These are phyloP conservation scores for Pistacia integerrima DNA, from an alignment of 345 rosid species.

Conservation along the genomic window DNA sequence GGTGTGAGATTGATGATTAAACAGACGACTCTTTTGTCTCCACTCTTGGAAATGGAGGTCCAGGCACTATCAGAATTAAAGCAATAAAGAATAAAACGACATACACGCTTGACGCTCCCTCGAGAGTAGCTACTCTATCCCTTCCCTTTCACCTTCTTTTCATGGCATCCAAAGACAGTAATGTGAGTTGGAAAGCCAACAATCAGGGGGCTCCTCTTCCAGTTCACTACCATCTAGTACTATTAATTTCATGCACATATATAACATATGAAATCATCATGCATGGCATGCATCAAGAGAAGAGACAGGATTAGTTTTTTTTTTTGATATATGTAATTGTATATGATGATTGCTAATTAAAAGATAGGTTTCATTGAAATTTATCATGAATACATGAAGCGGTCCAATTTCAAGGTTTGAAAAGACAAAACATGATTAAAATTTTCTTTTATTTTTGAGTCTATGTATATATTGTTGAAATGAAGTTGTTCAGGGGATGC, in stretches of 20 bases:
- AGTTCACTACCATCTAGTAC: not conserved
- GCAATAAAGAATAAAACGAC: slow-evolving; percentile 36
- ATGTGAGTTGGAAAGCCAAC: slow-evolving; percentile 50
- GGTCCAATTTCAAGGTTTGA: not conserved
- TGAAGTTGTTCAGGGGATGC: not conserved
- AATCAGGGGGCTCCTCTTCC: not conserved
- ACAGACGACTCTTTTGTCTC: slow-evolving; percentile 46
- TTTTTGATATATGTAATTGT: too few species aligned
- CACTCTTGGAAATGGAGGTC: slow-evolving; percentile 38
- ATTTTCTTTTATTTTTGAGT: too few species aligned
- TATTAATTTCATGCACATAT: not conserved
- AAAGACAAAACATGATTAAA: slow-evolving; percentile 25
- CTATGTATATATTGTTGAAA: not conserved
- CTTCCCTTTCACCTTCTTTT: slow-evolving; percentile 39
- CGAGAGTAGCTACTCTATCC: slow-evolving; percentile 36
- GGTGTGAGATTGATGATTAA: slow-evolving; percentile 36
- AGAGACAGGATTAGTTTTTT: too few species aligned
- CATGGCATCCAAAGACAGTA: slow-evolving; percentile 52
- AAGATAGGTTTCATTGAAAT: too few species aligned
- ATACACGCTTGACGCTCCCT: slow-evolving; percentile 47
- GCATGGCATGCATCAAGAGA: not conserved
- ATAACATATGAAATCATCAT: too few species aligned
- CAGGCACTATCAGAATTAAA: slow-evolving; percentile 33
- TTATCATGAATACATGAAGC: too few species aligned
- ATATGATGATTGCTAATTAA: too few species aligned